These are phyloP conservation scores for Leccinum subspadiceum DNA, from an alignment of 1,284 basidiomycete genomes.

Conservation along the genomic window DNA sequence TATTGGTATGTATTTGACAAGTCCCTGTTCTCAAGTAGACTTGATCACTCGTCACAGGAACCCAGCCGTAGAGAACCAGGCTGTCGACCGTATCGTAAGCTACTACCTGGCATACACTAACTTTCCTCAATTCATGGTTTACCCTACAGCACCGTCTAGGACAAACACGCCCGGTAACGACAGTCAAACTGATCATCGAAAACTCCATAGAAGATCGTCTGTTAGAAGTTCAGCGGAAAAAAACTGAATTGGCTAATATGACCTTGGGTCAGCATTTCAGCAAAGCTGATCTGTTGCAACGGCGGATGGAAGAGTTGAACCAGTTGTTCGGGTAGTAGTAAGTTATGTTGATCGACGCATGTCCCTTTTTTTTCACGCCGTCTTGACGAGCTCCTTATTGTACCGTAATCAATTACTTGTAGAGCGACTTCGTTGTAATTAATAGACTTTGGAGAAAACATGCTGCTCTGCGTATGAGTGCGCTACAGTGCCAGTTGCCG, in stretches of 20 bases:
- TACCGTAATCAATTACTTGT: conserved; percentile 33
- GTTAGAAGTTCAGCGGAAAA: conserved; percentile 91
- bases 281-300: conserved; percentile 80
- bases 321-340: conserved; percentile 57
- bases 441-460: conserved; percentile 19
- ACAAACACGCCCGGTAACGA: conserved; percentile 88
- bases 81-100: conserved; percentile 83
- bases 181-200: conserved; percentile 90
- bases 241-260: conserved; percentile 90
- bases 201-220: conserved; percentile 90
- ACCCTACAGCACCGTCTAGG: conserved; percentile 79
- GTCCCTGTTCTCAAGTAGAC: conserved; percentile 1
- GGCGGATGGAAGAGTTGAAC: conserved; percentile 80
- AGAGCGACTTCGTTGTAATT: conserved; percentile 31
- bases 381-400: conserved; percentile 20
- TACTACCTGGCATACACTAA: background rate
- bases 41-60: conserved; percentile 58
- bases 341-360: conserved; percentile 24
- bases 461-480: background rate
- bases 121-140: conserved; percentile 10
- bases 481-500: background rate
- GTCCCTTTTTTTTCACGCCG: conserved; percentile 9
- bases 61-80: conserved; percentile 95
- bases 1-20: conserved; percentile 66
- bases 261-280: conserved; percentile 79